Evolutionary conservation across 768 basidiomycete genomes (phyloP).

Genomic region (Boletus rubroflammeus): DNA sequence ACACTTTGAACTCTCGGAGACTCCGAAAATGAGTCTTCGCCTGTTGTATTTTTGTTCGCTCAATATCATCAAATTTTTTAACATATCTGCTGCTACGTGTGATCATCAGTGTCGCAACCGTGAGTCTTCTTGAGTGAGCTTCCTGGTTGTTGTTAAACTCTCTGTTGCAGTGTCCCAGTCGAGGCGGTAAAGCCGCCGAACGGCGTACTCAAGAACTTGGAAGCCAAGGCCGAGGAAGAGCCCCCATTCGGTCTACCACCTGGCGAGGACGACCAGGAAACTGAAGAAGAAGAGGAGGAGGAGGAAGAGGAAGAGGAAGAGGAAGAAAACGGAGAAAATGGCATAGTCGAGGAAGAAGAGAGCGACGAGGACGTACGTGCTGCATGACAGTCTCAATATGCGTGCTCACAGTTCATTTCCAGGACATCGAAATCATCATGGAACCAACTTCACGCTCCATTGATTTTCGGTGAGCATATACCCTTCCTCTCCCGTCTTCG

Average conservation of each 20-base stretch:
- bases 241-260: constrained; percentile 28
- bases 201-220: constrained; percentile 48
- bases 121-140: constrained; percentile 44
- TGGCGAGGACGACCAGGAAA: constrained; percentile 25
- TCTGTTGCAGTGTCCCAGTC: constrained; percentile 35
- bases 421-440: constrained; percentile 93
- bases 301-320: too few species aligned
- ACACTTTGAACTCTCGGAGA: constrained; percentile 21
- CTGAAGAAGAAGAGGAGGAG: constrained; percentile 25
- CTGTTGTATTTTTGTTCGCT: constrained; percentile 32
- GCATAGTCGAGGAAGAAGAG: constrained; percentile 39
- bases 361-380: constrained; percentile 47
- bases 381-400: neutral
- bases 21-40: constrained; percentile 28
- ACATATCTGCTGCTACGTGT: constrained; percentile 34
- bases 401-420: constrained; percentile 5
- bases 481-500: neutral
- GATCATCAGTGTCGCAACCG: constrained; percentile 58
- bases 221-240: constrained; percentile 41
- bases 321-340: constrained; percentile 36
- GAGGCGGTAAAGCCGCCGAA: constrained; percentile 44
- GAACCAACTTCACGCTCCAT: constrained; percentile 69
- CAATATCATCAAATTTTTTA: constrained; percentile 42
- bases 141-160: constrained; percentile 16
- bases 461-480: constrained; percentile 60